phyloP scores from a whole-genome alignment of 306 rosid genomes.

The Vachellia collinsii region DNA sequence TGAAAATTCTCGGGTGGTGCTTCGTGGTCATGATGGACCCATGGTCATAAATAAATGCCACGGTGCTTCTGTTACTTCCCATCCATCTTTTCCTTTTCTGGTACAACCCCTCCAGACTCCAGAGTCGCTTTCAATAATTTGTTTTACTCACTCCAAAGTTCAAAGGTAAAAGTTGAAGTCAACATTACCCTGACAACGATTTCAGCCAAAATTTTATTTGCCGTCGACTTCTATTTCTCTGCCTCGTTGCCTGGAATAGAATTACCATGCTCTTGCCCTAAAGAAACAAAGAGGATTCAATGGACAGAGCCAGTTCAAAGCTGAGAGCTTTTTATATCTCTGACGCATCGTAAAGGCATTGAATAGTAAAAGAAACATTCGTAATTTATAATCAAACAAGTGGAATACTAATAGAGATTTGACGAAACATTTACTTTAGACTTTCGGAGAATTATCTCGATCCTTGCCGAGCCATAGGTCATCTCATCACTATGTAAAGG shows the following conservation, averaged over 20 bases:
- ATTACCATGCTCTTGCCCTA: not conserved
- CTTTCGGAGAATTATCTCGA: not conserved
- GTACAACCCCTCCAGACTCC: not conserved
- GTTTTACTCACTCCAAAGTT: not conserved
- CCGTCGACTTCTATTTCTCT: not conserved
- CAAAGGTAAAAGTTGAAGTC: not conserved
- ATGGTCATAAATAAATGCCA: not conserved
- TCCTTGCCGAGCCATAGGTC: not conserved
- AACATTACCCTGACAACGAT: not conserved
- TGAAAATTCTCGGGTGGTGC: too few relatives aligned
- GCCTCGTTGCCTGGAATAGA: not conserved
- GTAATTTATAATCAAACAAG: conserved; percentile 24
- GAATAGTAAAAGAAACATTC: not conserved
- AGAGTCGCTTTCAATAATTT: not conserved
- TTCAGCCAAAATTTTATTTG: not conserved
- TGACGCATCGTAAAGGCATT: not conserved
- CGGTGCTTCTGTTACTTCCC: not conserved
- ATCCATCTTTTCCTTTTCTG: not conserved
- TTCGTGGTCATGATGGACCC: not conserved
- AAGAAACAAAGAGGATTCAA: not conserved
- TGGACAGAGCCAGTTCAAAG: not conserved
- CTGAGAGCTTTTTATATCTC: not conserved
- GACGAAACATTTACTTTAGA: not conserved
- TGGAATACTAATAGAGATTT: not conserved
- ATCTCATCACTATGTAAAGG: not conserved